Conservation (phyloP, 2,329 filamentous ascomycete species). For the Ophiostoma novo-ulmi region DNA sequence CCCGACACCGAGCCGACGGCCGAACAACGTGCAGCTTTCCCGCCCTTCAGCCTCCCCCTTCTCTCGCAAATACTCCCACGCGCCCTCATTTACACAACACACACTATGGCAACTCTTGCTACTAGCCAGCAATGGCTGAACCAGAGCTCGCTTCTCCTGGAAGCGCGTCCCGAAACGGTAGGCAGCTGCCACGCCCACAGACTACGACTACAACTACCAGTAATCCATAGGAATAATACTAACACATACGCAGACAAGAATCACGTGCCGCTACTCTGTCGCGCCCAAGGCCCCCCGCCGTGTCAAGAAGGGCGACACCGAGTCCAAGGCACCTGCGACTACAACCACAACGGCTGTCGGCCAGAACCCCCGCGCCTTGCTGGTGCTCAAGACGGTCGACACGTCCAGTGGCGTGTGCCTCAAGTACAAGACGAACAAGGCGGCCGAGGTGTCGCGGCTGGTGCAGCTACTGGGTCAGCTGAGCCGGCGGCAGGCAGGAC, state of each 20-base stretch:
- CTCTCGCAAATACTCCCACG: not conserved
- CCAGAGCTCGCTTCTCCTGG: constrained; percentile 76
- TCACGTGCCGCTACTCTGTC: constrained; percentile 89
- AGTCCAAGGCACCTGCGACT: constrained; percentile 25
- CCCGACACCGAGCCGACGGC: not conserved
- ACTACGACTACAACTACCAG: not conserved
- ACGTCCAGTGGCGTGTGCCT: constrained; percentile 73
- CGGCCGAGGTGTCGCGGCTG: constrained; percentile 79
- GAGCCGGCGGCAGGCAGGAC: constrained; percentile 61
- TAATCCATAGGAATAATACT: not conserved
- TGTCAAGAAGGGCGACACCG: constrained; percentile 26
- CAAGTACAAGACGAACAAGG: constrained; percentile 89
- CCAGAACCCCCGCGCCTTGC: constrained; percentile 55
- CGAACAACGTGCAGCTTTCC: not conserved
- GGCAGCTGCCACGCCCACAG: constrained; percentile 31
- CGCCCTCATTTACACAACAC: not conserved
- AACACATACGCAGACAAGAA: constrained; percentile 60
- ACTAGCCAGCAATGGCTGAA: constrained; percentile 88
- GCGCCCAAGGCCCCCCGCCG: constrained; percentile 37
- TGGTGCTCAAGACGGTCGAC: constrained; percentile 87
- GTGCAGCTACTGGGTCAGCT: constrained; percentile 71
- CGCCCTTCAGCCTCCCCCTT: not conserved
- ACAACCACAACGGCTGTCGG: constrained; percentile 30
- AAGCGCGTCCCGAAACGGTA: constrained; percentile 82
- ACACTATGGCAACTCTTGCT: constrained; percentile 69